A percentile compares a stretch with the other conserved stretches of the same genome.
These are phyloP conservation scores for Exophiala oligosperma DNA, from an alignment of 2,329 filamentous ascomycete genomes.

Conservation along the genomic window DNA sequence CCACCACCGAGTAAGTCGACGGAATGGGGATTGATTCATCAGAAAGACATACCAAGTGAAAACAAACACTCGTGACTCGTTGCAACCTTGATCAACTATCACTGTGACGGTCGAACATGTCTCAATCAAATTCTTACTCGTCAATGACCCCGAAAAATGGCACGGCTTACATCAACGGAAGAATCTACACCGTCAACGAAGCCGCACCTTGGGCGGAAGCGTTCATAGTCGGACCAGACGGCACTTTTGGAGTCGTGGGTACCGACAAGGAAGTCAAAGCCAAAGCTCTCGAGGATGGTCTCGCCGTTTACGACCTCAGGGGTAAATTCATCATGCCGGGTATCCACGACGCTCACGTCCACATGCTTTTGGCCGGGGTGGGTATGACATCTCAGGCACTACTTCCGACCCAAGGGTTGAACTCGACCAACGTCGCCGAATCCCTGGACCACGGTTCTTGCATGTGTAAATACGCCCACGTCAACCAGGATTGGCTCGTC, in stretches of 20 bases:
- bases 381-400: slow-evolving; percentile 29
- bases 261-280: slow-evolving; percentile 26
- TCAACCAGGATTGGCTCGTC: slow-evolving; percentile 28
- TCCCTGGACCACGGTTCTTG: slow-evolving; percentile 1
- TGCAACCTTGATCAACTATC: too few species aligned
- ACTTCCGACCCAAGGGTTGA: slow-evolving; percentile 28
- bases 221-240: slow-evolving; percentile 33
- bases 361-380: slow-evolving; percentile 33
- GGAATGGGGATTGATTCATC: too few species aligned
- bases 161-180: slow-evolving; percentile 30
- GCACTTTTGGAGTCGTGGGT: slow-evolving; percentile 31
- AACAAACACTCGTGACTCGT: too few species aligned
- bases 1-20: too few species aligned
- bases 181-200: slow-evolving; percentile 32
- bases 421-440: slow-evolving; percentile 24
- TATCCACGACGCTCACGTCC: slow-evolving; percentile 39
- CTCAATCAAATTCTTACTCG: not conserved
- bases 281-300: slow-evolving; percentile 17
- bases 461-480: slow-evolving; percentile 3
- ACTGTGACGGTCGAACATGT: too few species aligned
- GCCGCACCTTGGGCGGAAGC: slow-evolving; percentile 27
- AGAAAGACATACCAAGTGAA: too few species aligned
- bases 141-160: not conserved
- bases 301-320: slow-evolving; percentile 31
- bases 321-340: slow-evolving; percentile 37